Evolutionary conservation across 495 filamentous ascomycete genomes (phyloP).

Genomic region (Viridothelium virens): DNA sequence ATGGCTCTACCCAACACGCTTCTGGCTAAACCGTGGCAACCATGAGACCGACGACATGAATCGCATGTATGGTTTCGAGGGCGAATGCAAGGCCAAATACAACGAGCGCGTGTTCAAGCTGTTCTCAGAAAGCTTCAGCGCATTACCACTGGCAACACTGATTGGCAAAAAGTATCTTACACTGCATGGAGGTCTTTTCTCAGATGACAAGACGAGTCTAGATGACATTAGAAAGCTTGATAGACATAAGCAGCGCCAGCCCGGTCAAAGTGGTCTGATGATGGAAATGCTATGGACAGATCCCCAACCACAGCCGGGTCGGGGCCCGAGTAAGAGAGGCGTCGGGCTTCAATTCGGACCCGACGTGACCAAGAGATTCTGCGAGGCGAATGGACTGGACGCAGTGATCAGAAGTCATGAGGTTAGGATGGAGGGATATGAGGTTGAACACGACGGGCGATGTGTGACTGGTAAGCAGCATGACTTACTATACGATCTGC

Average conservation of each 20-base stretch:
- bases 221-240: slow-evolving; percentile 91
- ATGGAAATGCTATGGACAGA: slow-evolving; percentile 99
- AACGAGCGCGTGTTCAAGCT: slow-evolving; percentile 92
- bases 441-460: slow-evolving; percentile 86
- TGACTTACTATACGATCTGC: neutral
- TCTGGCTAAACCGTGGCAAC: slow-evolving; percentile 98
- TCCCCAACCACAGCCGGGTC: slow-evolving; percentile 74
- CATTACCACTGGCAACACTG: slow-evolving; percentile 83
- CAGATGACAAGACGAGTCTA: slow-evolving; percentile 84
- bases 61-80: slow-evolving; percentile 95
- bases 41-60: slow-evolving; percentile 99
- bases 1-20: slow-evolving; percentile 75
- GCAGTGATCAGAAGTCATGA: slow-evolving; percentile 96
- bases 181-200: slow-evolving; percentile 94
- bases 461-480: slow-evolving; percentile 75
- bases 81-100: slow-evolving; percentile 97
- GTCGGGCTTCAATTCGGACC: slow-evolving; percentile 96
- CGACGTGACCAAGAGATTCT: slow-evolving; percentile 94
- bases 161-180: slow-evolving; percentile 89
- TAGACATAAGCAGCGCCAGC: slow-evolving; percentile 85
- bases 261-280: slow-evolving; percentile 94
- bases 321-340: slow-evolving; percentile 91
- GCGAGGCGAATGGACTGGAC: slow-evolving; percentile 86
- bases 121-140: slow-evolving; percentile 97
- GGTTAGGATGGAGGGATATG: slow-evolving; percentile 95